Conservation (phyloP, 2,329 filamentous ascomycete genomes). For the Aspergillus oerlinghausenensis region DNA sequence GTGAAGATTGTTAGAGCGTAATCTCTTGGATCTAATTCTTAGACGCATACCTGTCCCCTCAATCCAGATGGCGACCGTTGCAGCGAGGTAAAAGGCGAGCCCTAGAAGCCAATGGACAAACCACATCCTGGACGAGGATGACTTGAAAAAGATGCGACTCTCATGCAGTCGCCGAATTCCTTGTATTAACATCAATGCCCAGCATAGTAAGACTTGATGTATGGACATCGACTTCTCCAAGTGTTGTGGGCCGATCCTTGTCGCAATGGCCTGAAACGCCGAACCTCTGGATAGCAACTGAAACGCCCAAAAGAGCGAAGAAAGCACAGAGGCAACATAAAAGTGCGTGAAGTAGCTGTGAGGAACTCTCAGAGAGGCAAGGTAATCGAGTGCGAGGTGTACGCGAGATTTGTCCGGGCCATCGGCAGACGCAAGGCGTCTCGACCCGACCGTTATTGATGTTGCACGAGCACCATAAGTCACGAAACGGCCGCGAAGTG, state of each 20-base stretch:
- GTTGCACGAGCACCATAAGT: constrained; percentile 55
- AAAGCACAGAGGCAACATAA: constrained; percentile 67
- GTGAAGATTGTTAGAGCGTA: neutral
- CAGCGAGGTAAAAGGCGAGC: constrained; percentile 68
- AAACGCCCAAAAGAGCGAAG: constrained; percentile 68
- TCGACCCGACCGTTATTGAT: constrained; percentile 14
- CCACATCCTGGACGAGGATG: constrained; percentile 76
- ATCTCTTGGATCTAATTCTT: neutral
- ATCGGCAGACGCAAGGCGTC: constrained; percentile 1
- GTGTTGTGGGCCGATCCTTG: constrained; percentile 34
- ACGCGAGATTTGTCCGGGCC: constrained; percentile 10
- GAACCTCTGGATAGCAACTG: constrained; percentile 57
- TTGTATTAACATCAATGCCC: constrained; percentile 71
- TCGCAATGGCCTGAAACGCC: constrained; percentile 49
- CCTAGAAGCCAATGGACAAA: constrained; percentile 77
- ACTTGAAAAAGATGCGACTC: constrained; percentile 59
- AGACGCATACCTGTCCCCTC: constrained; percentile 64
- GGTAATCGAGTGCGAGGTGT: constrained; percentile 42
- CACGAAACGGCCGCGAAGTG: constrained; percentile 53
- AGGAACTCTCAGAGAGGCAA: constrained; percentile 62
- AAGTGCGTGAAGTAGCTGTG: constrained; percentile 89
- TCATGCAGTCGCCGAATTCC: constrained; percentile 72
- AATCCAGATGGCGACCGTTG: constrained; percentile 75
- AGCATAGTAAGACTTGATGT: constrained; percentile 61
- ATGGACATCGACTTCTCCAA: constrained; percentile 50